Base-by-base conservation (phyloP, 768 basidiomycete species). In the Lactifluus piperatus region DNA sequence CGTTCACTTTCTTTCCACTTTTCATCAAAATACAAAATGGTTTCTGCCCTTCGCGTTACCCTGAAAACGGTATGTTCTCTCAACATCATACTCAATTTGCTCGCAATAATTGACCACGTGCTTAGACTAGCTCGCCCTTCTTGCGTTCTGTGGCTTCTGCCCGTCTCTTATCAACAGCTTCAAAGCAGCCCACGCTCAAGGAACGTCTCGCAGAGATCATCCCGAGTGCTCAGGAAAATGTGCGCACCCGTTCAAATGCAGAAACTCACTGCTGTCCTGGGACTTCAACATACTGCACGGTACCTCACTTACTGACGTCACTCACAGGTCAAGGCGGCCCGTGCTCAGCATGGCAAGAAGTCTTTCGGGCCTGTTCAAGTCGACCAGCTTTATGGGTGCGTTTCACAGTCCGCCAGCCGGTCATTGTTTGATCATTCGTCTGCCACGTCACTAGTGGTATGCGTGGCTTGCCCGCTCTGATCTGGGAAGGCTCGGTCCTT, bases 401-500 rank as follows among this genome's bases (percentile, higher is more conserved):
- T 57, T 34, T 24, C 24, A 60, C 62, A 32, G 36, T 41, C 32
- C 1, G 9, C 26, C 30, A 16, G 29, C 32, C 41, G 27, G 47
- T 57, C n/a, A 27, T 48, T 52, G 9, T 41, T 56, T 49, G 64
- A 46, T 48, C 59, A 53, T 58, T 29, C 36, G 49, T 27, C 2
- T 46, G 48, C 63, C 54, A 30, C 10, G 49, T 61, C 54, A 64
- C 1, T 62, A 92, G 89, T 66, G 90, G 91, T 54, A 91, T 92
- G 88, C 79, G 89, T 62, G 88, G 90, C 62, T 80, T 91, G 49
- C 90, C 94, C 64, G 94, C 93, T 54, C 83, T 98, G 66, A 92
- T 98, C 67, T 98, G 95, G 95, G 95, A 98, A 64, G 95, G 90
- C 61, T 98, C 95, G 56, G 95, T 98, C 60, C 85, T 98, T 63